Base-by-base conservation (phyloP, 352 stramenopile species). In the Phytophthora aleatoria region DNA sequence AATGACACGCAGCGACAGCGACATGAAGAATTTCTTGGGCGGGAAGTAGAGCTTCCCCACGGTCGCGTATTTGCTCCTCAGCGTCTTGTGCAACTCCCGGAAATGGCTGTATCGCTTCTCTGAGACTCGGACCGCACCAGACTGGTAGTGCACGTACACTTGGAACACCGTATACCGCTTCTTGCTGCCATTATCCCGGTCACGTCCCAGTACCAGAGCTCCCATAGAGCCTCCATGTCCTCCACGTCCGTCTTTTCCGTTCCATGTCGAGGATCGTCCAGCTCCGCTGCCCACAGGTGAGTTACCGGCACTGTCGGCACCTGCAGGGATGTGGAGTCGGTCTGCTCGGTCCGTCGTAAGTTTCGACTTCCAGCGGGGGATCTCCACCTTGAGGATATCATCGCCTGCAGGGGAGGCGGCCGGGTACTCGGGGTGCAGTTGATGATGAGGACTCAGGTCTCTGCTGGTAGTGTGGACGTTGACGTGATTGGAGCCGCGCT, bases 51-150 rank as follows among this genome's bases (percentile, higher is more conserved):
- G 76, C 45, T 90, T 91, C 52, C 79, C 81, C 7, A 95, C 85
- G 0, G 82, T 85, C 0, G 83, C 82, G 65, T 94, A 94, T 63
- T 91, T 91, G 67, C 77, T 78, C 20, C 87, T 76, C 45, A 95
- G 67, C 48, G 78, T 63, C 67, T 94, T 92, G 74, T 95, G 87
- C 20, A 95, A 76, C 50, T 92, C 85, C 1, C 87, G 83, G 52
- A 95, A 95, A 57, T 95, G 79, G 48, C 76, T 90, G 66, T 94
- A 95, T 27, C 87, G 76, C 71, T 94, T 94, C 71, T 91, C 82
- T 9, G 81, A 69, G 51, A 83, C 74, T 42, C 71, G 81, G 28
- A 91, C 67, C 6, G 75, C 73, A 15, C 81, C 83, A 28, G 78
- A 92, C 44, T 86, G 77, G 74, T 87, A 91, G 59, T 91, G 78